Evolutionary conservation across 768 basidiomycete genomes (phyloP).

Genomic region (Mycena filopes): DNA sequence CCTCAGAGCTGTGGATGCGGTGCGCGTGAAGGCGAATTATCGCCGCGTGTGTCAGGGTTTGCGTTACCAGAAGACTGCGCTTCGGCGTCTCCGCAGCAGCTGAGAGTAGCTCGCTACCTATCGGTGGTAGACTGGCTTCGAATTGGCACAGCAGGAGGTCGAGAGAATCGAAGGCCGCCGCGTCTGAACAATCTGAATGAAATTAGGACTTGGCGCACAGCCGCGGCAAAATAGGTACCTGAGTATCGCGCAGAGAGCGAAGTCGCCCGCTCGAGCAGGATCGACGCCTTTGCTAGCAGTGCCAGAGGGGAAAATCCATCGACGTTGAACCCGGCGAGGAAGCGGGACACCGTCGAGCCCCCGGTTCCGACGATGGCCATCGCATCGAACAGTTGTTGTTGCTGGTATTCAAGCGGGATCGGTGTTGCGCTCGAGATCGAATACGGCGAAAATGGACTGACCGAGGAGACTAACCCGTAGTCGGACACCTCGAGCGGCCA

Average conservation of each 20-base stretch:
- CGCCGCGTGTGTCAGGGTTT: constrained; percentile 47
- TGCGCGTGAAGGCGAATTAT: constrained; percentile 38
- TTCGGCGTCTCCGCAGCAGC: constrained; percentile 31
- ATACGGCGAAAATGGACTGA: constrained; percentile 12
- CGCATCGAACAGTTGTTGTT: constrained; percentile 8
- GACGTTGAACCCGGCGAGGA: constrained; percentile 39
- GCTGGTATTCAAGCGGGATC: not conserved
- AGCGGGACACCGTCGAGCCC: constrained; percentile 41
- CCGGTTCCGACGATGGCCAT: constrained; percentile 22
- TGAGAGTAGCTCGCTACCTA: too few species aligned
- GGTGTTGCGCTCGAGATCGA: not conserved
- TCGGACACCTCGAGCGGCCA: constrained; percentile 45
- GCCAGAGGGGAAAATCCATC: constrained; percentile 41
- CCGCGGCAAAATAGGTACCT: constrained; percentile 13
- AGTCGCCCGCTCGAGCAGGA: constrained; percentile 47
- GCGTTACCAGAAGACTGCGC: constrained; percentile 39
- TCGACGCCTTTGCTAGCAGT: constrained; percentile 43
- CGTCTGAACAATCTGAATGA: constrained; percentile 14
- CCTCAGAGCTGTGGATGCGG: constrained; percentile 38
- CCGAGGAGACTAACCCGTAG: constrained; percentile 31
- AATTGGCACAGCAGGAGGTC: constrained; percentile 40
- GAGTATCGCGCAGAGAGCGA: constrained; percentile 29
- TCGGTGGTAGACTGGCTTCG: constrained; percentile 32
- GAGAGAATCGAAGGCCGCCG: constrained; percentile 10
- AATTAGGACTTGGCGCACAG: too few species aligned